phyloP scores from a whole-genome alignment of 228 moss, liverwort and hornwort species.

The Sphagnum fallax region DNA sequence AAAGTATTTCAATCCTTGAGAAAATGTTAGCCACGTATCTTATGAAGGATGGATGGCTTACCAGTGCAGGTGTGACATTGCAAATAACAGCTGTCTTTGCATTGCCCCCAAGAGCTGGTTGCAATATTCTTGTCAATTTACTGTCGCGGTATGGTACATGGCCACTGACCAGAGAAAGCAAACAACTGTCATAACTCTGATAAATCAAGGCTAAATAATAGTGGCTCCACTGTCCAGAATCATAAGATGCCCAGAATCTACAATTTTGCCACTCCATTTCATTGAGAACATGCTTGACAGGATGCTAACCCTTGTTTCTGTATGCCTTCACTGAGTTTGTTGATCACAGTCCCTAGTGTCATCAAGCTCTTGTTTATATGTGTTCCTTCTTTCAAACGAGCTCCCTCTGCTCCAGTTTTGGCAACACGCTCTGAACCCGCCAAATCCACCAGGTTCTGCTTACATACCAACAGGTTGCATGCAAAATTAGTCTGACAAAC shows the following conservation, averaged over 20 bases:
- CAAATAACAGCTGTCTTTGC: conserved; percentile 90
- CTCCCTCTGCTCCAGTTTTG: conserved; percentile 90
- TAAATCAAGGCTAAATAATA: no score
- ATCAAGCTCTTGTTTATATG: conserved; percentile 98
- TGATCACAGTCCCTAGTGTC: conserved; percentile 97
- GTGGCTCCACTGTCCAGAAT: no score
- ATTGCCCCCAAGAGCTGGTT: conserved; percentile 94
- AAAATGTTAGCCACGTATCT: no score
- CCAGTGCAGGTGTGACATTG: conserved; percentile 91
- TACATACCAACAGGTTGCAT: not conserved
- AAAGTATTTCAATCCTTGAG: no score
- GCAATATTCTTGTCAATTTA: conserved; percentile 91
- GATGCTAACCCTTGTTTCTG: conserved; percentile 78
- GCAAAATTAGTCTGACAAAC: no score
- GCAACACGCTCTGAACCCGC: conserved; percentile 93
- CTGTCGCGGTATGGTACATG: conserved; percentile 98
- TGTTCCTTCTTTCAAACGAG: conserved; percentile 93
- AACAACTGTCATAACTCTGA: no score
- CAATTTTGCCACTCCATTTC: not conserved
- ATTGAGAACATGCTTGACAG: conserved; percentile 1
- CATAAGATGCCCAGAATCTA: no score
- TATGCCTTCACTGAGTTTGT: conserved; percentile 94
- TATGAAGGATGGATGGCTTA: conserved; percentile 14
- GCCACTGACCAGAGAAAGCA: conserved; percentile 32
- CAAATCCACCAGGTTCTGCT: conserved; percentile 87